Evolutionary conservation across 2,329 filamentous ascomycete genomes (phyloP).

Genomic region (Monilinia polystroma): DNA sequence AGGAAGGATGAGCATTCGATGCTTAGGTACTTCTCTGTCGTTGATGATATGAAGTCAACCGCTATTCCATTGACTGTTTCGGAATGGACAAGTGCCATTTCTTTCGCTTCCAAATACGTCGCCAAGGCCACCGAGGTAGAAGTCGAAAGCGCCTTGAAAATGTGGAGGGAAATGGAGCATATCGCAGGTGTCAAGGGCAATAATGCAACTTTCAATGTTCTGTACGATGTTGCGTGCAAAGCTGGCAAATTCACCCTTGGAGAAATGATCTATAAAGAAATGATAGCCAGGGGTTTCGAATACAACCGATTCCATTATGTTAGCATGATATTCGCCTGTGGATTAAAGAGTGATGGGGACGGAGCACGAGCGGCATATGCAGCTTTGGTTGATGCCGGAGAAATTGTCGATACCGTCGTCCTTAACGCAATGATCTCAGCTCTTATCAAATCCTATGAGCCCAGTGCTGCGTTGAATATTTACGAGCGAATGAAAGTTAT

Average conservation of each 20-base stretch:
- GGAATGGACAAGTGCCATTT: conserved; percentile 84
- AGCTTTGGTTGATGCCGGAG: conserved; percentile 78
- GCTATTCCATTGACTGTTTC: conserved; percentile 63
- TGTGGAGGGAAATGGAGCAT: conserved; percentile 91
- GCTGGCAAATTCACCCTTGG: conserved; percentile 80
- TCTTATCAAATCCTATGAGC: conserved; percentile 74
- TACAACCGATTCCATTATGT: conserved; percentile 80
- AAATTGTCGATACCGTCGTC: conserved; percentile 83
- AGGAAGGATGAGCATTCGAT: conserved; percentile 53
- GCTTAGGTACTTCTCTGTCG: conserved; percentile 77
- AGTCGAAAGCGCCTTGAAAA: conserved; percentile 65
- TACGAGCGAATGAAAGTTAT: conserved; percentile 77
- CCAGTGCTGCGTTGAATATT: conserved; percentile 72
- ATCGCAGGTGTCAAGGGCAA: conserved; percentile 63
- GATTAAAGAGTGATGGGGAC: conserved; percentile 69
- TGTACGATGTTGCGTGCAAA: conserved; percentile 86
- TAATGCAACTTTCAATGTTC: conserved; percentile 85
- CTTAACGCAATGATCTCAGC: conserved; percentile 84
- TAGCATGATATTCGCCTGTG: conserved; percentile 80
- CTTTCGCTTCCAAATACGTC: conserved; percentile 73
- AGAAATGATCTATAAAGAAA: conserved; percentile 81
- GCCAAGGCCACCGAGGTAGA: conserved; percentile 57
- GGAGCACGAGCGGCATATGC: conserved; percentile 75
- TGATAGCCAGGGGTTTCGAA: conserved; percentile 64
- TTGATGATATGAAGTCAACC: conserved; percentile 79